Evolutionary conservation across 768 basidiomycete species (phyloP).

Genomic region (Erythrobasidium yunnanense): DNA sequence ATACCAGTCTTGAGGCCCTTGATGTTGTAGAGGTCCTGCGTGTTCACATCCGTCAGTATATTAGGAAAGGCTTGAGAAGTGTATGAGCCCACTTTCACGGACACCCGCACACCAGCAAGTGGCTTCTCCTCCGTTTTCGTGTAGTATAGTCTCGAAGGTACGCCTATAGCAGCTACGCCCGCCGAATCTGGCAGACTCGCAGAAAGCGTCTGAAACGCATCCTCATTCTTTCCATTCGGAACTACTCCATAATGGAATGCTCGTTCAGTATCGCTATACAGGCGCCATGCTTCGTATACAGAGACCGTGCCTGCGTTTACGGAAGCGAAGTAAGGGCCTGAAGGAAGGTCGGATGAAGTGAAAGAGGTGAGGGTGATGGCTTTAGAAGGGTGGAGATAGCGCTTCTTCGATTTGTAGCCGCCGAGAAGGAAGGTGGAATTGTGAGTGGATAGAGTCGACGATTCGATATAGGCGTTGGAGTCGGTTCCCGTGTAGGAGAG

Average conservation of each 20-base stretch:
- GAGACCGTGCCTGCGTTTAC: not conserved
- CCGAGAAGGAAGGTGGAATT: not conserved
- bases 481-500: not conserved
- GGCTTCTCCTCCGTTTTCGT: conserved; percentile 36
- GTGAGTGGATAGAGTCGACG: not conserved
- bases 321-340: conserved; percentile 6
- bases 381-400: not conserved
- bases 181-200: conserved; percentile 2
- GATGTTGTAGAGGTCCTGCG: conserved; percentile 47
- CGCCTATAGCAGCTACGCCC: conserved; percentile 42
- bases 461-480: not conserved
- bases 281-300: conserved; percentile 14
- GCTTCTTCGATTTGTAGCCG: not conserved
- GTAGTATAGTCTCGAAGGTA: conserved; percentile 48
- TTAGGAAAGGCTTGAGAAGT: no score
- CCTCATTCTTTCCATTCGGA: not conserved
- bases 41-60: no score
- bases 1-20: conserved; percentile 43
- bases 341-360: not conserved
- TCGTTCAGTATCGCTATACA: conserved; percentile 8
- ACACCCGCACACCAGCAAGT: conserved; percentile 48
- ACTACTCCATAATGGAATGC: conserved; percentile 13
- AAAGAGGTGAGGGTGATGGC: not conserved
- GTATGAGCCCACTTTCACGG: no score
- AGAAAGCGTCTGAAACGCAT: not conserved